These are phyloP conservation scores for Dictyostelium brefeldianum DNA, from an alignment of 78 protist genomes.

Conservation along the genomic window DNA sequence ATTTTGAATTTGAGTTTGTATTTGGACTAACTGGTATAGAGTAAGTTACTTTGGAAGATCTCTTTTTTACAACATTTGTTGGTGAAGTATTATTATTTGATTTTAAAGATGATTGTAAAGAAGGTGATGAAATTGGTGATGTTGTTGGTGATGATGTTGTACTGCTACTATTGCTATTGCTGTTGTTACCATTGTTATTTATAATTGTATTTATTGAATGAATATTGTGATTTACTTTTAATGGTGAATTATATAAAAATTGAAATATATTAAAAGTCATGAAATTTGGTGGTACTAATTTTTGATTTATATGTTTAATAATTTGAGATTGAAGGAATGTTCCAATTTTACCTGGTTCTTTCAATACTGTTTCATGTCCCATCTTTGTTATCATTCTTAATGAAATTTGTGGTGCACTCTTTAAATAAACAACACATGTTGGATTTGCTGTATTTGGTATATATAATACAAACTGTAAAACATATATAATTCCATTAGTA, in stretches of 20 bases:
- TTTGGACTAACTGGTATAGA: not conserved
- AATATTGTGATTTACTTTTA: slow-evolving; percentile 14
- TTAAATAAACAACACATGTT: slow-evolving; percentile 50
- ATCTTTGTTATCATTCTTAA: slow-evolving; percentile 74
- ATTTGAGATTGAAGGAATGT: slow-evolving; percentile 53
- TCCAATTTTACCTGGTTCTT: slow-evolving; percentile 71
- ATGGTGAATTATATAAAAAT: slow-evolving; percentile 23
- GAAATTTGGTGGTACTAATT: slow-evolving; percentile 44
- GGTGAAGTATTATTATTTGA: not conserved
- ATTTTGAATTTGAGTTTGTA: not conserved
- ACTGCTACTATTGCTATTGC: not conserved
- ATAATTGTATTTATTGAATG: not conserved
- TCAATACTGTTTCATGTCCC: slow-evolving; percentile 73
- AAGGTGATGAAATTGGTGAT: not conserved
- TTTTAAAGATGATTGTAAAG: slow-evolving; percentile 13
- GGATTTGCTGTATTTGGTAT: slow-evolving; percentile 73
- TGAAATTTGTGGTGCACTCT: slow-evolving; percentile 43
- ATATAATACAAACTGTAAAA: slow-evolving; percentile 61
- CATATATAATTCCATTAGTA: not conserved
- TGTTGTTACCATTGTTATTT: not conserved
- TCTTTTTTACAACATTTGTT: not conserved
- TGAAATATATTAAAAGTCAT: slow-evolving; percentile 30
- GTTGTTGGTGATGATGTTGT: not conserved
- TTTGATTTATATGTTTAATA: slow-evolving; percentile 38
- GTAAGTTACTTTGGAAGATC: not conserved